phyloP scores from a whole-genome alignment of 371 early-diverging fungal genomes.

The Mucor velutinosus region DNA sequence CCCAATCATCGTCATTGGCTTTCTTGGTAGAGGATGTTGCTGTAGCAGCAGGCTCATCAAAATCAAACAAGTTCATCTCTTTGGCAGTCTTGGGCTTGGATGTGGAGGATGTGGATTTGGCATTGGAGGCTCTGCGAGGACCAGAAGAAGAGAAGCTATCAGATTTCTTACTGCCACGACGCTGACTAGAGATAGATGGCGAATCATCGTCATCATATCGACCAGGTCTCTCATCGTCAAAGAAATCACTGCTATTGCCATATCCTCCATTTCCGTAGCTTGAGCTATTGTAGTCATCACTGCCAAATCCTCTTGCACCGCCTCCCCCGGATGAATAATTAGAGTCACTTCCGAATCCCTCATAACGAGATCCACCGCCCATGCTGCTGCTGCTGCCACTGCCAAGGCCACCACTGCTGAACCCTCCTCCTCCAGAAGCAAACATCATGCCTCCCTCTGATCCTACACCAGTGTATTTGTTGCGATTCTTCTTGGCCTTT shows the following conservation, averaged over 20 bases:
- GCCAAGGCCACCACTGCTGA: not conserved
- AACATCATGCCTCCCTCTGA: slow-evolving; percentile 38
- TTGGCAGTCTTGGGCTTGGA: slow-evolving; percentile 43
- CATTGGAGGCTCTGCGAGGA: slow-evolving; percentile 1
- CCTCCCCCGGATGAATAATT: slow-evolving; percentile 25
- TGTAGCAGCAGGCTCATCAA: slow-evolving; percentile 44
- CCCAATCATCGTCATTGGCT: slow-evolving; percentile 56
- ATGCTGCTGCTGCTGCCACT: slow-evolving; percentile 41
- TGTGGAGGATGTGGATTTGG: not conserved
- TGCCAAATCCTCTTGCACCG: slow-evolving; percentile 12
- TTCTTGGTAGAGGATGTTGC: not conserved
- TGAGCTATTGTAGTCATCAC: slow-evolving; percentile 22
- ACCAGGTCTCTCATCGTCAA: slow-evolving; percentile 20
- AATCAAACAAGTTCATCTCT: slow-evolving; percentile 56
- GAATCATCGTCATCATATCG: slow-evolving; percentile 18
- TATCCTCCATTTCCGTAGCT: slow-evolving; percentile 16
- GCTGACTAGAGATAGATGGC: not conserved
- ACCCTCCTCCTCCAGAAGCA: slow-evolving; percentile 22
- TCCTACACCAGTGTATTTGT: slow-evolving; percentile 84
- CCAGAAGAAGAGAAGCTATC: not conserved
- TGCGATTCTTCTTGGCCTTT: slow-evolving; percentile 84
- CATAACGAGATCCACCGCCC: slow-evolving; percentile 28
- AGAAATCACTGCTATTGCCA: slow-evolving; percentile 11
- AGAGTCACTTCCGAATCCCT: slow-evolving; percentile 55
- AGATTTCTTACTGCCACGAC: not conserved